These are phyloP conservation scores for Lablab purpureus DNA, from an alignment of 306 rosid species.

Conservation along the genomic window DNA sequence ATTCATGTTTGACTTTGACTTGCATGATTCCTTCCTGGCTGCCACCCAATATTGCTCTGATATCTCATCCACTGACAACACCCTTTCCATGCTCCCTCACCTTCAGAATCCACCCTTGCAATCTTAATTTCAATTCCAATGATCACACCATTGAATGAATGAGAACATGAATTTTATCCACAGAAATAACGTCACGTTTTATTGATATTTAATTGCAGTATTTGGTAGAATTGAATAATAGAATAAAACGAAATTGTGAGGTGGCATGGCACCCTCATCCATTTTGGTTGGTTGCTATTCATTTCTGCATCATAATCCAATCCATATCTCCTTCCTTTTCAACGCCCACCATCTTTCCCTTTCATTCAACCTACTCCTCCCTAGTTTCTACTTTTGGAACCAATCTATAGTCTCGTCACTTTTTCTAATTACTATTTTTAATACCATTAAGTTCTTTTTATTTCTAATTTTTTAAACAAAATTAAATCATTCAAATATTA, in stretches of 20 bases:
- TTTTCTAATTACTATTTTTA: no score
- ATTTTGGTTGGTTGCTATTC: conserved; percentile 16
- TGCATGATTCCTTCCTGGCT: not conserved
- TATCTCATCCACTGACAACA: conserved; percentile 79
- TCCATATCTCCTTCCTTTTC: not conserved
- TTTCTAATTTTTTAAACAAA: no score
- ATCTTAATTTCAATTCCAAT: no score
- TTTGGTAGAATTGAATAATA: no score
- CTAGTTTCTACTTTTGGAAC: conserved; percentile 26
- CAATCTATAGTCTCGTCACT: not conserved
- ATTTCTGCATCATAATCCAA: conserved; percentile 35
- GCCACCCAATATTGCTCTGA: conserved; percentile 69
- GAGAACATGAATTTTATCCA: no score
- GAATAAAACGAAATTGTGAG: not conserved
- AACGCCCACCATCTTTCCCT: not conserved
- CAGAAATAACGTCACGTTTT: not conserved
- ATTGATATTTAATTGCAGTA: no score
- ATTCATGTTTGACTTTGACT: conserved; percentile 58
- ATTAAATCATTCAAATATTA: no score
- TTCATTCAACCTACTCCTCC: conserved; percentile 28
- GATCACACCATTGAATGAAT: no score
- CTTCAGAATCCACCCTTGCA: no score
- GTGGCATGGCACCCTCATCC: conserved; percentile 47
- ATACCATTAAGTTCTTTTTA: no score
- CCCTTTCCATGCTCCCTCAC: conserved; percentile 69